Conservation (phyloP, 176 grass and related monocot species). For the Oryza meyeriana region DNA sequence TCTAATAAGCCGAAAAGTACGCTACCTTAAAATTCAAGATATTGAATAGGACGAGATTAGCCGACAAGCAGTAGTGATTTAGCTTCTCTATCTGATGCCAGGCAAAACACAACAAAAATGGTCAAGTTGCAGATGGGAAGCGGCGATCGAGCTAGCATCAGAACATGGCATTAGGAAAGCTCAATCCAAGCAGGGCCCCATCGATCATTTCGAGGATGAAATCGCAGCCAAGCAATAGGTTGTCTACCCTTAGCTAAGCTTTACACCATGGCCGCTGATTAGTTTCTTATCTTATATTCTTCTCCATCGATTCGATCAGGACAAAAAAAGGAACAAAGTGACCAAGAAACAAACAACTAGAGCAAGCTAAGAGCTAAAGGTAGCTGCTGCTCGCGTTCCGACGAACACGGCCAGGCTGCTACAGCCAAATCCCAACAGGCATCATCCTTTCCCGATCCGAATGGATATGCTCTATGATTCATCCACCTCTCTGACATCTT, state of each 20-base stretch:
- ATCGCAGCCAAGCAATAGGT: neutral
- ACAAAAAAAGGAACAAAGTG: neutral
- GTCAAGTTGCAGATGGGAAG: neutral
- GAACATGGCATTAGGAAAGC: constrained; percentile 4
- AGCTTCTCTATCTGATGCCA: neutral
- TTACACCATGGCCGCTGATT: constrained; percentile 1
- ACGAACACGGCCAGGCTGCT: neutral
- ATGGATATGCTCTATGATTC: constrained; percentile 37
- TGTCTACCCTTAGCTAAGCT: neutral
- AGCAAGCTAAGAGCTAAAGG: neutral
- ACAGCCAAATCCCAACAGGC: neutral
- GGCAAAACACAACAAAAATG: neutral
- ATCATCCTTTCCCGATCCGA: neutral
- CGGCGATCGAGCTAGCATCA: neutral
- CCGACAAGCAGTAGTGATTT: too few species aligned
- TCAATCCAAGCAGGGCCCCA: neutral
- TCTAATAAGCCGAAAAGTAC: too few species aligned
- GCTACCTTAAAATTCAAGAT: too few species aligned
- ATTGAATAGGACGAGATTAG: too few species aligned
- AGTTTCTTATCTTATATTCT: constrained; percentile 16
- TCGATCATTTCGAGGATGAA: neutral
- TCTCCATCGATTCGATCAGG: neutral
- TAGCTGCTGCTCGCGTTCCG: neutral
- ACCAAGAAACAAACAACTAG: neutral
- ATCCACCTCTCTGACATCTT: neutral